Evolutionary conservation across 1,139 yeast genomes (phyloP), one percentile per base, ranked within the genome.

Genomic region (Candida frijolesensis): DNA sequence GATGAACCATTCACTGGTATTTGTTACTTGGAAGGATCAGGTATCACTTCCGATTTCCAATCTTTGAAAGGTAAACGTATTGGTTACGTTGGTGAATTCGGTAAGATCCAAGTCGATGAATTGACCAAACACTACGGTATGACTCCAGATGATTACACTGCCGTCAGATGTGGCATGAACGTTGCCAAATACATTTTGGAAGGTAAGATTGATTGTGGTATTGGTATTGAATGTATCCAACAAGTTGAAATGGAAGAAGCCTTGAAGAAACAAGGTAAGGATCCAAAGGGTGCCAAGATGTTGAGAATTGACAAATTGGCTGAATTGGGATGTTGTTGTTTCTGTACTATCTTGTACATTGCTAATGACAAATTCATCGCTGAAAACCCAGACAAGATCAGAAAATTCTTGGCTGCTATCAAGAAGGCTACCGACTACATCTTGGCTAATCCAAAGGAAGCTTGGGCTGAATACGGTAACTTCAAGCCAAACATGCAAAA

Each of bases 131-230:
- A 79, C 63, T 79, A 75, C 56, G 83, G 83, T 37, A 78, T 80
- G 83, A 72, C 72, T 33, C 83, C 83, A 22, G 69, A 70, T 39
- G 84, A 80, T 61, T 80, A 80, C 62, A 79, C 83, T 48, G 82
- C 84, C n/a, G 82, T 80, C 46, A 72, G 84, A 62, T 79, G 84
- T 58, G 84, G 85, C 47, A 80, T 80, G 85, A 80, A 80, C 58
- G 84, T 80, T 46, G 82, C 84, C 51, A 79, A 78, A 59, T 74
- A 74, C 58, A 79, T 80, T 57, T 76, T 80, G 51, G 82, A 79
- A 52, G 84, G 83, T 37, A 70, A 72, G 55, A 79, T 80, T 49
- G 83, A 80, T 61, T 84, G 84, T 50, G 84, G 84, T 50, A 75
- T 80, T 60, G 84, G 85, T 57, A 78, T 80, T 53, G 85, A 80